A percentile compares a stretch with the other conserved stretches of the same genome.
Evolutionary conservation across 1,284 basidiomycete genomes (phyloP).

Genomic region (Ustilago lituana): DNA sequence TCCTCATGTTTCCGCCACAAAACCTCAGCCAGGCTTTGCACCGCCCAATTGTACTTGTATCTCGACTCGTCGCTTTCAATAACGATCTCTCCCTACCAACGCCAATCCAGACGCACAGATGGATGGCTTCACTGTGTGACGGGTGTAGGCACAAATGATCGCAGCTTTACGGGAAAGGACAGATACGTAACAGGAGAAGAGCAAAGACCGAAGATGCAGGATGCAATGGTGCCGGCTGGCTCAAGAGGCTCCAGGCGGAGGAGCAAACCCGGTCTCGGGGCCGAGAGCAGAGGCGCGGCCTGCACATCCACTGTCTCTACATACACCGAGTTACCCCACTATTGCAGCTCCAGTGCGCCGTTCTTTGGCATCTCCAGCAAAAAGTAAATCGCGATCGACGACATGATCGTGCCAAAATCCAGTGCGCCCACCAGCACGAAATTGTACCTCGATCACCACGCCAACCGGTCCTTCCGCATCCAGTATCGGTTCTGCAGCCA

Average conservation of each 20-base stretch:
- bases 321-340: slow-evolving; percentile 64
- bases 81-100: too few species aligned
- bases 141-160: too few species aligned
- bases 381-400: slow-evolving; percentile 45
- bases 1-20: too few species aligned
- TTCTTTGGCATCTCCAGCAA: slow-evolving; percentile 38
- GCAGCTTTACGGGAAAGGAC: too few species aligned
- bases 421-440: slow-evolving; percentile 67
- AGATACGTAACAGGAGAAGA: too few species aligned
- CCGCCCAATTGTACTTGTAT: slow-evolving; percentile 37
- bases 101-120: too few species aligned
- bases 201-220: too few species aligned
- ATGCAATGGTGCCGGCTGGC: too few species aligned
- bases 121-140: too few species aligned
- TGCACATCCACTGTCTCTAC: slow-evolving; percentile 41
- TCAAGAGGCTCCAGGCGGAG: slow-evolving; percentile 23
- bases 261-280: slow-evolving; percentile 33
- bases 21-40: too few species aligned
- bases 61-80: slow-evolving; percentile 9
- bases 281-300: slow-evolving; percentile 8
- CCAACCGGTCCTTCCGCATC: slow-evolving; percentile 58
- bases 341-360: slow-evolving; percentile 35
- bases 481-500: slow-evolving; percentile 53
- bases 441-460: slow-evolving; percentile 68
- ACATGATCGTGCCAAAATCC: slow-evolving; percentile 67